These are phyloP conservation scores for Globisporangium solare DNA, from an alignment of 352 stramenopile species.

Conservation along the genomic window DNA sequence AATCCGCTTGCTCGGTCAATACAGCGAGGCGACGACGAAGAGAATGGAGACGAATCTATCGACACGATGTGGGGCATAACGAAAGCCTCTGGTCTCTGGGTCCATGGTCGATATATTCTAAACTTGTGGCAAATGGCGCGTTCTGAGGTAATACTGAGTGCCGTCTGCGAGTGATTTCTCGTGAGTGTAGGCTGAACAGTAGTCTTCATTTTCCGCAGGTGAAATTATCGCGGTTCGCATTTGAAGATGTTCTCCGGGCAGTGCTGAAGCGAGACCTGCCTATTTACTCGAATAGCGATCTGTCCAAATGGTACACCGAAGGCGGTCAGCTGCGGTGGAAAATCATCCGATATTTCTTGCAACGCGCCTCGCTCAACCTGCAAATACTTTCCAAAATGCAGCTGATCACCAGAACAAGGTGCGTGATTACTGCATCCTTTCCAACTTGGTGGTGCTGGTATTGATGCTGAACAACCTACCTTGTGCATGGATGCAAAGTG, in stretches of 20 bases:
- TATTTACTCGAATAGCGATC: slow-evolving; percentile 43
- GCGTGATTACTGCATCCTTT: background rate
- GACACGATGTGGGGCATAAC: slow-evolving; percentile 74
- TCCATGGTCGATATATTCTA: slow-evolving; percentile 87
- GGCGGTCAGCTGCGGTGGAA: slow-evolving; percentile 39
- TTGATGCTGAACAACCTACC: too few species aligned
- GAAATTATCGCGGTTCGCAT: slow-evolving; percentile 77
- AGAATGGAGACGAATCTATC: slow-evolving; percentile 37
- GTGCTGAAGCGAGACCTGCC: slow-evolving; percentile 65
- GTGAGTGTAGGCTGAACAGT: background rate
- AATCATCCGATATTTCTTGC: slow-evolving; percentile 48
- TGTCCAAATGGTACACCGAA: slow-evolving; percentile 57
- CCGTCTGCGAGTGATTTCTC: background rate
- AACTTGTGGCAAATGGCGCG: slow-evolving; percentile 90
- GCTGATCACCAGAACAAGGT: slow-evolving; percentile 79
- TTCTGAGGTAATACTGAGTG: slow-evolving; percentile 49
- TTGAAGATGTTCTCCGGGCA: slow-evolving; percentile 70
- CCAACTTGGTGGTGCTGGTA: background rate
- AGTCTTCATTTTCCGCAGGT: slow-evolving; percentile 31
- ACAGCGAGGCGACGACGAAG: slow-evolving; percentile 19
- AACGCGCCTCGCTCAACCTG: slow-evolving; percentile 55
- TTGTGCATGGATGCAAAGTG: slow-evolving; percentile 28
- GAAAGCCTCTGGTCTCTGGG: slow-evolving; percentile 84
- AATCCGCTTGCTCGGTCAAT: slow-evolving; percentile 29
- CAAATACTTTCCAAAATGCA: slow-evolving; percentile 80